A percentile compares a stretch with the other conserved stretches of the same genome.
phyloP scores from a whole-genome alignment of 139 green algal genomes.

The Chlamydomonas sp. region DNA sequence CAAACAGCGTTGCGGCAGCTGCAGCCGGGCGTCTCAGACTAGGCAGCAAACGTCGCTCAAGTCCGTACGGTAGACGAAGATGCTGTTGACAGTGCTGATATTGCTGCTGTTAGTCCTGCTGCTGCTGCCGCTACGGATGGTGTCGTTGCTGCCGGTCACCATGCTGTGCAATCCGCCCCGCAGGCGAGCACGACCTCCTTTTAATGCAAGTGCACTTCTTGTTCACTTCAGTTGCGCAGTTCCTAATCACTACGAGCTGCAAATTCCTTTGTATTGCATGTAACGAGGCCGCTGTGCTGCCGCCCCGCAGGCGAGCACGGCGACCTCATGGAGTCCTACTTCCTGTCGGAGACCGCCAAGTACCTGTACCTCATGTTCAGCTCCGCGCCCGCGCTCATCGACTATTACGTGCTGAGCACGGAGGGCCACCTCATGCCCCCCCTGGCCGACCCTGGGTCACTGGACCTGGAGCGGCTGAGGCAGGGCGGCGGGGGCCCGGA shows the following conservation, averaged over 20 bases:
- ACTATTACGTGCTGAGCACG: conserved; percentile 72
- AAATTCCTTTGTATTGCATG: conserved; percentile 53
- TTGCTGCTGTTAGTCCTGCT: too few species aligned
- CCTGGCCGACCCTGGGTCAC: conserved; percentile 5
- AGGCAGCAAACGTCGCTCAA: too few species aligned
- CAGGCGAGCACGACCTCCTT: conserved; percentile 77
- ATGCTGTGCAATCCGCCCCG: too few species aligned
- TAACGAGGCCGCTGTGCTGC: conserved; percentile 50
- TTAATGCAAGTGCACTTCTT: conserved; percentile 94
- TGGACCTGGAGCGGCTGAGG: neutral
- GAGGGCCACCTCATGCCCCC: conserved; percentile 77
- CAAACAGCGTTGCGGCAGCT: neutral
- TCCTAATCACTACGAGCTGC: conserved; percentile 76
- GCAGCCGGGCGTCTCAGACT: too few species aligned
- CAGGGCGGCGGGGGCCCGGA: neutral
- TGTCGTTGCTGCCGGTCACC: too few species aligned
- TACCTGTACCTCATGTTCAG: conserved; percentile 94
- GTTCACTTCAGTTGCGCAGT: conserved; percentile 90
- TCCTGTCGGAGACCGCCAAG: conserved; percentile 91
- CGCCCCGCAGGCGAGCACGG: conserved; percentile 58
- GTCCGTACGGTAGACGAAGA: too few species aligned
- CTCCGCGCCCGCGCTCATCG: conserved; percentile 85
- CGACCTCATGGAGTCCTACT: conserved; percentile 94
- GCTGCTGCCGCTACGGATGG: too few species aligned
- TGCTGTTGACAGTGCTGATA: too few species aligned